Base-by-base conservation (phyloP, 2,329 filamentous ascomycete genomes). In the Beauveria pseudobassiana region DNA sequence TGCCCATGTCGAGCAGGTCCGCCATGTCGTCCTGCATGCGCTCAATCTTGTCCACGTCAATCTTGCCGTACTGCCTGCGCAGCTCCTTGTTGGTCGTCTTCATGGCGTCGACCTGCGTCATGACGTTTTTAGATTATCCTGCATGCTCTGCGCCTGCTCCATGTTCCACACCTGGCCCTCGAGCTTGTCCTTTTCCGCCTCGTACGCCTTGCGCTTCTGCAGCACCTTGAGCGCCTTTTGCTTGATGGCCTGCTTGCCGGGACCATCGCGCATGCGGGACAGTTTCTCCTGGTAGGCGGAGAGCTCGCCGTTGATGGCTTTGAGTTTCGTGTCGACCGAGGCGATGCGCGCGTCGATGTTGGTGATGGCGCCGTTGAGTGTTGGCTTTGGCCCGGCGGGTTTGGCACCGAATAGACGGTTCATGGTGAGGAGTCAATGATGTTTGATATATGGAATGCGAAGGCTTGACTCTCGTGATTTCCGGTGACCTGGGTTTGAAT, bases 11-110 rank as follows among this genome's bases (percentile, higher is more conserved):
- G 85, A 99, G 90, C 69, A 99, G 75, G 76, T 99, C 95, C 6
- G 93, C 93, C 95, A 99, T 98, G 78, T 99, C 93, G 73, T 99
- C 95, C 83, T 99, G 93, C 82, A 99, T 84, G 67, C 89, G 83
- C 82, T 99, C 95, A 69, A 99, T 98, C 82, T 96, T 92, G 76
- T 98, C 95, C 60, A 99, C 88, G 71, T 99, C 89, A 67, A 99
- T 90, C 80, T 97, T 97, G 68, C 93, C 93, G 72, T 98, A 98
- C 80, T 98, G 93, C 75, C 91, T 90, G 72, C 87, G 87, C 65
- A 99, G 83, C 70, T 91, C 88, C 78, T 96, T 96, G 70, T 95
- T 96, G 26, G 93, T 97, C 1, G 89, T 92, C 83, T 97, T 96
- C 85, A 99, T 93, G 12, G 93, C 93, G 74, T 98, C 93, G 50